Evolutionary conservation across 441 rosid genomes (phyloP).

Genomic region (Jatropha podagrica): DNA sequence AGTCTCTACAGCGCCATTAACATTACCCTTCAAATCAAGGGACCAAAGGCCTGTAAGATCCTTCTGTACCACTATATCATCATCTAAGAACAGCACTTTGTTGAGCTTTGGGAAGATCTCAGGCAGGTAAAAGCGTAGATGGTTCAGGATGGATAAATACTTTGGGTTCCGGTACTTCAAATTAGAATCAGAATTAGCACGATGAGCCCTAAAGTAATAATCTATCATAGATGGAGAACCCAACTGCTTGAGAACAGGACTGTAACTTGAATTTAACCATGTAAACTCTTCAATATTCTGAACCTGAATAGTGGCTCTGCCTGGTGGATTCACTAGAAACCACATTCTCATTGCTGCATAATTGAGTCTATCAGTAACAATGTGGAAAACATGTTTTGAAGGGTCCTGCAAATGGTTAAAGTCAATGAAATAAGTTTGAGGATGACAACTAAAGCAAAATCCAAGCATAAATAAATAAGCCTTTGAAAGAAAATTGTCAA

Average conservation of each 20-base stretch:
- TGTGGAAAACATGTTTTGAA: slow-evolving; percentile 60
- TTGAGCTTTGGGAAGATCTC: slow-evolving; percentile 91
- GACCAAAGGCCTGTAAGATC: slow-evolving; percentile 88
- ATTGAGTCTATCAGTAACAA: slow-evolving; percentile 71
- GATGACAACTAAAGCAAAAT: slow-evolving; percentile 14
- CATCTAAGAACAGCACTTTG: slow-evolving; percentile 91
- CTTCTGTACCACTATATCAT: slow-evolving; percentile 92
- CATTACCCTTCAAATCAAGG: slow-evolving; percentile 85
- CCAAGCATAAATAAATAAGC: slow-evolving; percentile 3
- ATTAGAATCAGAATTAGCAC: slow-evolving; percentile 70
- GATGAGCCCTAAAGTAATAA: slow-evolving; percentile 87
- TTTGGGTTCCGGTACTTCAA: slow-evolving; percentile 95
- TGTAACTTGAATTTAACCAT: slow-evolving; percentile 92
- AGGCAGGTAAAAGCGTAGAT: slow-evolving; percentile 94
- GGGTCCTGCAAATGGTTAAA: slow-evolving; percentile 51
- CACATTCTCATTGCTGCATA: slow-evolving; percentile 84
- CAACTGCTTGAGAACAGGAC: slow-evolving; percentile 94
- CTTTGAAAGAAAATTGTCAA: slow-evolving; percentile 21
- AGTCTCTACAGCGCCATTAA: slow-evolving; percentile 97
- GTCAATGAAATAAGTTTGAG: slow-evolving; percentile 18
- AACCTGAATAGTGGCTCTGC: slow-evolving; percentile 62
- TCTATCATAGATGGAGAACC: slow-evolving; percentile 85
- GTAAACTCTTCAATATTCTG: slow-evolving; percentile 74
- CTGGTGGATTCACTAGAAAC: slow-evolving; percentile 59
- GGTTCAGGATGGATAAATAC: slow-evolving; percentile 91